Conservation (phyloP, 2,329 filamentous ascomycete species). For the Neopestalotiopsis sp. region DNA sequence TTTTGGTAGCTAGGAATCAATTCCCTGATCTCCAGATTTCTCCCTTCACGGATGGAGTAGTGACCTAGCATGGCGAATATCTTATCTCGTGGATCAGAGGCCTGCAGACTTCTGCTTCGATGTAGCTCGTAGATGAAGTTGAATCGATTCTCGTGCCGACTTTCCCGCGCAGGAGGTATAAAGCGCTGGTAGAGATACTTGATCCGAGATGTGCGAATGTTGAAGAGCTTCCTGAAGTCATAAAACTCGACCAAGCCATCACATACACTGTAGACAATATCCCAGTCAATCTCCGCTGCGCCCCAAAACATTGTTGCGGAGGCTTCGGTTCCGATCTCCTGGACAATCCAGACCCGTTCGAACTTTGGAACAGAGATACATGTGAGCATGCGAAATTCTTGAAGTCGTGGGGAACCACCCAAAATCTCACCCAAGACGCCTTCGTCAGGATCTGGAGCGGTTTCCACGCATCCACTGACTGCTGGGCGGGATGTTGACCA, state of each 20-base stretch:
- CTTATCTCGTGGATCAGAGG: not conserved
- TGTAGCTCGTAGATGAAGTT: not conserved
- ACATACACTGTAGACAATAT: too few species aligned
- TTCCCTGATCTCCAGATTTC: not conserved
- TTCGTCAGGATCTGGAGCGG: not conserved
- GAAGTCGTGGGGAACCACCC: too few species aligned
- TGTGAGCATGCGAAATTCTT: too few species aligned
- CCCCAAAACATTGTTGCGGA: not conserved
- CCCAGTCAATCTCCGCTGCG: not conserved
- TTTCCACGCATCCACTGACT: not conserved
- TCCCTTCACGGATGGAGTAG: not conserved
- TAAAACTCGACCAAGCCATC: not conserved
- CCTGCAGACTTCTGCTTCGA: not conserved
- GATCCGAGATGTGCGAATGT: not conserved
- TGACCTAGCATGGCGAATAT: not conserved
- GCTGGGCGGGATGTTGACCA: not conserved
- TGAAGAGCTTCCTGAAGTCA: not conserved
- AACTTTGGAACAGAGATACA: not conserved
- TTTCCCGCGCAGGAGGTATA: not conserved
- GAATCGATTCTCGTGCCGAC: not conserved
- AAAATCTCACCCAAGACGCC: not conserved
- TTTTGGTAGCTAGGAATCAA: not conserved
- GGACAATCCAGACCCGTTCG: not conserved
- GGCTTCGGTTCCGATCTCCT: not conserved
- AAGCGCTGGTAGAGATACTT: not conserved